A percentile compares a stretch with the other conserved stretches of the same genome.
phyloP scores from a whole-genome alignment of 306 rosid species.

The Cicer arietinum region DNA sequence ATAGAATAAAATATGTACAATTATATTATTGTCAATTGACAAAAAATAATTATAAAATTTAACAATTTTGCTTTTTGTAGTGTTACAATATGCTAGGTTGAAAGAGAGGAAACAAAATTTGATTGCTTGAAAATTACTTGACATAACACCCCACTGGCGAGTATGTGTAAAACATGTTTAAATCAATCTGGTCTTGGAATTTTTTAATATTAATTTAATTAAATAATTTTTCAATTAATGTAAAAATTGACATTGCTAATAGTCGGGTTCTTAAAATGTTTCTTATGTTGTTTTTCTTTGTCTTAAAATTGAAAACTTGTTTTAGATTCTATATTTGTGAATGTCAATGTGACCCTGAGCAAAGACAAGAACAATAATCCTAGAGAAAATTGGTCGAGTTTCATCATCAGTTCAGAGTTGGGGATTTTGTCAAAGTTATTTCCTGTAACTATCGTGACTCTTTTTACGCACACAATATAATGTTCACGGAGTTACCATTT shows the following conservation, averaged over 20 bases:
- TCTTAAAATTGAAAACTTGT: too few species aligned
- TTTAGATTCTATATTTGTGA: too few species aligned
- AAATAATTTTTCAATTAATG: conserved; percentile 13
- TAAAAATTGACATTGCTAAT: conserved; percentile 18
- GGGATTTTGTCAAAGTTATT: too few species aligned
- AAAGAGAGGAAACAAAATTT: conserved; percentile 31
- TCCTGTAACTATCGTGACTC: too few species aligned
- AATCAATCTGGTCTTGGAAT: too few species aligned
- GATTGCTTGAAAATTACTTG: conserved; percentile 20
- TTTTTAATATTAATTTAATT: conserved; percentile 11
- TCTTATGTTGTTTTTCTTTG: not conserved
- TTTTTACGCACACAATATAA: too few species aligned
- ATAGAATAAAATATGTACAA: not conserved
- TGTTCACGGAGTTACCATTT: too few species aligned
- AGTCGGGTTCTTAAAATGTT: conserved; percentile 21
- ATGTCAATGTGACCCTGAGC: too few species aligned
- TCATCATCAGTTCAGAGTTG: too few species aligned
- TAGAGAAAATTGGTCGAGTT: too few species aligned
- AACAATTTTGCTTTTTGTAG: conserved; percentile 20
- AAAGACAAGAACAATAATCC: too few species aligned
- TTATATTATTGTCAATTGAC: conserved; percentile 8
- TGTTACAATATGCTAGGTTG: not conserved
- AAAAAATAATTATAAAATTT: conserved; percentile 2
- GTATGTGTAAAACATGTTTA: not conserved
- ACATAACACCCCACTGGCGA: conserved; percentile 1